These are phyloP conservation scores for Neopestalotiopsis rosae DNA, from an alignment of 2,329 filamentous ascomycete species.

Conservation along the genomic window DNA sequence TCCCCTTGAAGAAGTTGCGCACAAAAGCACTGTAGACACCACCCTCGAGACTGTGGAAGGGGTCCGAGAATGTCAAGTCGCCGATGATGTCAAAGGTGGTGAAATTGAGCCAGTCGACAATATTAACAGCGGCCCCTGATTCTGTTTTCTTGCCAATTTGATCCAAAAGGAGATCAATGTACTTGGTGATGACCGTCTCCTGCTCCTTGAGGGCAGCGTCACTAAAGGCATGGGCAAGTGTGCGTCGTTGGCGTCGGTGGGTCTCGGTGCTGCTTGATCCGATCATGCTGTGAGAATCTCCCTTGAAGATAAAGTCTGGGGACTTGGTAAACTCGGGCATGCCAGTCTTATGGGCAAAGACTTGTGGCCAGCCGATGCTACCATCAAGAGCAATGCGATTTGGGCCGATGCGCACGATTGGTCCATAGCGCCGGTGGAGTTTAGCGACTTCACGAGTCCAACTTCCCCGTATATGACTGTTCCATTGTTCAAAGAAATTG, in stretches of 20 bases:
- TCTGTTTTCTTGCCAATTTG: conserved; percentile 25
- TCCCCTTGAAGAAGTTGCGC: neutral
- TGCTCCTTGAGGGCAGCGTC: conserved; percentile 39
- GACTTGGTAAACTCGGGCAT: neutral
- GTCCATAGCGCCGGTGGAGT: neutral
- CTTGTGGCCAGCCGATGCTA: neutral
- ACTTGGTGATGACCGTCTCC: conserved; percentile 36
- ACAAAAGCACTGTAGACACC: neutral
- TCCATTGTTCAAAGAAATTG: neutral
- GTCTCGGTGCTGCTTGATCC: neutral
- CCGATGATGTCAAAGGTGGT: neutral
- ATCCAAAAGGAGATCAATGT: conserved; percentile 35
- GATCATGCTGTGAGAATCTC: neutral
- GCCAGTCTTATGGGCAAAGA: neutral
- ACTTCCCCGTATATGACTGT: neutral
- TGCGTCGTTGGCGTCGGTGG: conserved; percentile 21
- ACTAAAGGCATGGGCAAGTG: conserved; percentile 38
- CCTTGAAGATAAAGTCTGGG: neutral
- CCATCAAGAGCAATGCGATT: neutral
- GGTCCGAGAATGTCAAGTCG: neutral
- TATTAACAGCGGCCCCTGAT: neutral
- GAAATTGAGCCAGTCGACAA: neutral
- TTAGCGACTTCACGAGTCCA: neutral
- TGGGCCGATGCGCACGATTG: neutral
- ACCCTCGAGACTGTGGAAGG: neutral